Percentiles rank a stretch among this genome's conserved stretches.
phyloP scores from a whole-genome alignment of 2,329 filamentous ascomycete genomes.

The Pezicula radicicola region DNA sequence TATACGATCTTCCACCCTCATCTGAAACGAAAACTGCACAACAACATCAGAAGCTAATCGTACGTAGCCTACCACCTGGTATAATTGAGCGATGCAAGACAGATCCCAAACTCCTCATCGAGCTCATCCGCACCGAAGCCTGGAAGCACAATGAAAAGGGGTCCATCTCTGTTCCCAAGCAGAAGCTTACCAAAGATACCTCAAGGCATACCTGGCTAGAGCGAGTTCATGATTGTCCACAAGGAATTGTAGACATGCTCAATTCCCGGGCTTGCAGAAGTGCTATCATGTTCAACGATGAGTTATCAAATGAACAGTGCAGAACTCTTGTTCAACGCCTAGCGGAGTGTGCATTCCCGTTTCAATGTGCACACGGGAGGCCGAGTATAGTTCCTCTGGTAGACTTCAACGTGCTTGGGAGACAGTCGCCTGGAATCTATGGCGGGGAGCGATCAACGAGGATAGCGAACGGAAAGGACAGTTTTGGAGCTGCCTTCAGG shows the following conservation, averaged over 20 bases:
- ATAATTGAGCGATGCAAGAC: conserved; percentile 74
- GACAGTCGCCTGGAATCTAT: background rate
- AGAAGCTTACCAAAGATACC: conserved; percentile 12
- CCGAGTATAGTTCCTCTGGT: conserved; percentile 64
- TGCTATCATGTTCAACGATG: conserved; percentile 85
- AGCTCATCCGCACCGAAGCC: conserved; percentile 71
- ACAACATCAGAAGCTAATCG: conserved; percentile 32
- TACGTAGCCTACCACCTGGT: conserved; percentile 62
- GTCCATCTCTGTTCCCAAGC: background rate
- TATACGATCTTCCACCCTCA: conserved; percentile 36
- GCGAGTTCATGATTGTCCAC: conserved; percentile 66
- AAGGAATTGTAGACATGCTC: conserved; percentile 71
- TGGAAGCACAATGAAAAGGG: conserved; percentile 50
- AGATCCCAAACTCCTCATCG: conserved; percentile 69
- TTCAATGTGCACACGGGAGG: conserved; percentile 79
- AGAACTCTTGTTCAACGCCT: conserved; percentile 52
- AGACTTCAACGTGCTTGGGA: conserved; percentile 38
- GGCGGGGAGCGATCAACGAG: background rate
- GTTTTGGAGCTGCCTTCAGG: background rate
- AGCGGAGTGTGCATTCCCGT: conserved; percentile 67
- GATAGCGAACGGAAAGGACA: background rate
- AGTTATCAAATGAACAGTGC: conserved; percentile 57
- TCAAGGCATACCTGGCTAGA: conserved; percentile 48
- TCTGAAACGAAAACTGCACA: background rate
- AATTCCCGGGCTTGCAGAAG: conserved; percentile 76